Base-by-base conservation (phyloP, 2,329 filamentous ascomycete species). In the Microdochium nivale region DNA sequence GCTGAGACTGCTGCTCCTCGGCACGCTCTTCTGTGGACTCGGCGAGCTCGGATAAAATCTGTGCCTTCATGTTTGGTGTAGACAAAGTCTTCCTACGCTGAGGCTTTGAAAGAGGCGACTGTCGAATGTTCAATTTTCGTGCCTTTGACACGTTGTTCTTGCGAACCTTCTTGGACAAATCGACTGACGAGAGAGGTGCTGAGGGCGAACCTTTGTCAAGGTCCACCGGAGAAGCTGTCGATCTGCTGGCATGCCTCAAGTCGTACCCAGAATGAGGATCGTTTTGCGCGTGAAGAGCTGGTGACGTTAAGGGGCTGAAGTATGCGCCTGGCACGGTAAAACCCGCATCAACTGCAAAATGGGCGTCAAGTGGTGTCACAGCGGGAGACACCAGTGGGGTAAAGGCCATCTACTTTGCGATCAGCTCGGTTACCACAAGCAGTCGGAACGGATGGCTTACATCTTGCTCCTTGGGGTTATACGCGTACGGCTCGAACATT, bases 351-450 rank as follows among this genome's bases (percentile, higher is more conserved):
- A 80, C 71, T 47, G 78, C 74, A 63, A 88, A 90, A 56, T 85
- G 82, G 43, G 80, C 75, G 61, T 91, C 88, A 49, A 90, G 75
- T 23, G 88, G 88, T 2, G 88, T 91, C 44, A 92, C 87, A 3
- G 87, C 88, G n/a, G 88, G 88, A 19, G 88, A 91, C 11, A 88
- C 87, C 27, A 92, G 76, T 1, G 88, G 88, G 2, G 88, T 92
- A 63, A 91, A 91, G 10, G 83, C 76, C 79, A 88, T 83, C 81
- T 86, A 61, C 25, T 46, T 47, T 50, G 58, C 55, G 53, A 66
- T 64, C 57, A 54, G 62, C 66, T 53, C 62, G 58, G 47, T 27
- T 49, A 48, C 33, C 35, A 51, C 33, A 53, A 40, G 21, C 14
- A 37, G 48, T 47, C 53, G 32, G 52, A 51, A 23, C 30, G 48